phyloP scores from a whole-genome alignment of 495 filamentous ascomycete species.

The Parachaetomium inaequale region DNA sequence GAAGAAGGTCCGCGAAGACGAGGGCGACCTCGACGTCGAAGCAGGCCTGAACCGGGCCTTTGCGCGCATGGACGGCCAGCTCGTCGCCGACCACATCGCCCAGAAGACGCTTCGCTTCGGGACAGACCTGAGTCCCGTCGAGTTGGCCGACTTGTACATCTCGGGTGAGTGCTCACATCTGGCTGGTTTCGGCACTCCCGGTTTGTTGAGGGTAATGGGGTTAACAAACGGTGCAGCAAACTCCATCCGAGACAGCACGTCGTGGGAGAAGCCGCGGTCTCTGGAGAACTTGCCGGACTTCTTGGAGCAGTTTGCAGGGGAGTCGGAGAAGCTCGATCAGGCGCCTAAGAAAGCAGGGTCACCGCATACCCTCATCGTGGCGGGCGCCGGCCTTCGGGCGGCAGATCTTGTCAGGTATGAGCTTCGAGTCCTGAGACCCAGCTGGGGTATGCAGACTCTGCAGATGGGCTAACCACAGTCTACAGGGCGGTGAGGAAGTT shows the following conservation, averaged over 20 bases:
- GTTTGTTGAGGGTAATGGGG: neutral
- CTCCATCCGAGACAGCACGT: conserved; percentile 64
- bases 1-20: conserved; percentile 51
- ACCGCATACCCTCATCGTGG: conserved; percentile 82
- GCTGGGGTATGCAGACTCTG: neutral
- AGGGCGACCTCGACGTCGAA: conserved; percentile 59
- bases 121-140: conserved; percentile 71
- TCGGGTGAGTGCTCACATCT: conserved; percentile 55
- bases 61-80: conserved; percentile 69
- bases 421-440: neutral
- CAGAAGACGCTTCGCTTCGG: conserved; percentile 74
- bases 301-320: conserved; percentile 60
- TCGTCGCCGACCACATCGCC: conserved; percentile 85
- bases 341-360: conserved; percentile 67
- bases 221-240: conserved; percentile 25
- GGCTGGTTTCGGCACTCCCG: neutral
- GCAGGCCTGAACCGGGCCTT: conserved; percentile 77
- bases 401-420: conserved; percentile 69
- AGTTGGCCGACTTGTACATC: conserved; percentile 76
- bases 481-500: conserved; percentile 68
- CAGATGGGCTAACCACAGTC: neutral
- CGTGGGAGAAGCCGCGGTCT: conserved; percentile 59
- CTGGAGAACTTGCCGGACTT: conserved; percentile 72
- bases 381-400: conserved; percentile 73
- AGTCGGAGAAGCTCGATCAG: conserved; percentile 52